Base-by-base conservation (phyloP, 1,284 basidiomycete species). In the Apiotrichum porosum region DNA sequence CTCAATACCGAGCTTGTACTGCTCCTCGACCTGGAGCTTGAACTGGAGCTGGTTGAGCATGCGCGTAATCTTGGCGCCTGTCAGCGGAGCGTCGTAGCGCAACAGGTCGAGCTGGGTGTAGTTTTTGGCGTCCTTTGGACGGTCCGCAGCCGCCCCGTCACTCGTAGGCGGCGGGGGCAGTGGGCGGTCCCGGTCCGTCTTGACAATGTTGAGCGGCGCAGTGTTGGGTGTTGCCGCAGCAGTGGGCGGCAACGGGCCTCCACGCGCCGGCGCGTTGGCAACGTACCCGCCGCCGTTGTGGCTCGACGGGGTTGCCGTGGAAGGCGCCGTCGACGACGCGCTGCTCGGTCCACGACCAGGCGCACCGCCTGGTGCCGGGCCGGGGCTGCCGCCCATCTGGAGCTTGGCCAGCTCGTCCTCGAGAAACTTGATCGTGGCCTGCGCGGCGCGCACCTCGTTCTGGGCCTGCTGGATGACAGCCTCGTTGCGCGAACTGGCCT, bases 41-140 rank as follows among this genome's bases (percentile, higher is more conserved):
- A 97, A 97, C 73, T 98, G 93, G 59, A 99, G 84, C 75, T 97
- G 93, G 74, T 97, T 92, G 49, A 98, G 82, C 94, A 97, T 97
- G 61, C 85, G 84, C 38, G 91, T 88, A 71, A 99, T 97, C 78
- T 97, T 98, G 56, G 90, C 88, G 6, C 91, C 87, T 19, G 91
- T 94, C 67, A 94, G 83, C 18, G 94, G 94, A 32, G 93, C 94
- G 75, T 99, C 95, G 60, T 93, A 92, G 74, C 94, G 94, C 75
- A 97, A 88, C 57, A 99, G 78, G 78, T 99, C 95, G 33, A 74
- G 59, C 48, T 72, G 68, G 30, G 69, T 65, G 47, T 68, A 69
- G 44, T 68, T 71, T 52, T 71, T 71, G 39, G 54, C 58, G 33
- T 57, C 61, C 12, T 1, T 49, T 22, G 43, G 49, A 54, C n/a